A percentile compares a stretch with the other conserved stretches of the same genome.
Conservation (phyloP, 2,329 filamentous ascomycete species). For the Periconia macrospinosa region DNA sequence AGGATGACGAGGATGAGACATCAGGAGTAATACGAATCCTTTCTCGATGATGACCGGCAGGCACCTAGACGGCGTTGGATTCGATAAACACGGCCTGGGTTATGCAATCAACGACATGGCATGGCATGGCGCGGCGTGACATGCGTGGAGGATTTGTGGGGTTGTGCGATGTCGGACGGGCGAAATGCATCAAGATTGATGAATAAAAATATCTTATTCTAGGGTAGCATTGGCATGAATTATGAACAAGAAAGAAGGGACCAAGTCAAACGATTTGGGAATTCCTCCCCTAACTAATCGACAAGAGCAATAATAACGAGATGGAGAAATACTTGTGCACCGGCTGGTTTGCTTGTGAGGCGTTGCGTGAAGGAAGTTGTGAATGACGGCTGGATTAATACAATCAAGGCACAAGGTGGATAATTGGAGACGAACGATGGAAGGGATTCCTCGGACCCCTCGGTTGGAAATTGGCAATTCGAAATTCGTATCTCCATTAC, state of each 20-base stretch:
- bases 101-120: neutral
- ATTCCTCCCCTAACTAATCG: conserved; percentile 35
- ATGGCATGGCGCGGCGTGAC: no score
- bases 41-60: neutral
- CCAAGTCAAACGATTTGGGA: conserved; percentile 35
- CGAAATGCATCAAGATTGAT: conserved; percentile 8
- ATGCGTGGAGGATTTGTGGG: neutral
- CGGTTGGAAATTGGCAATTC: no score
- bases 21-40: no score
- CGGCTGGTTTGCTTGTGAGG: no score
- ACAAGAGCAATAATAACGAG: neutral
- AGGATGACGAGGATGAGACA: no score
- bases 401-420: no score
- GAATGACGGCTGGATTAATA: no score
- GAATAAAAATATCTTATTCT: conserved; percentile 12
- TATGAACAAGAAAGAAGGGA: conserved; percentile 39
- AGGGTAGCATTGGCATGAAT: conserved; percentile 31
- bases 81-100: neutral
- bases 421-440: no score
- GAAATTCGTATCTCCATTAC: no score
- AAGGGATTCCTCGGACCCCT: no score
- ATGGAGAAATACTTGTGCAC: no score
- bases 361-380: no score
- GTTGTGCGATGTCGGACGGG: neutral
- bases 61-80: conserved; percentile 1